phyloP scores from a whole-genome alignment of 1,284 basidiomycete species.

The Cryptococcus sp. region DNA sequence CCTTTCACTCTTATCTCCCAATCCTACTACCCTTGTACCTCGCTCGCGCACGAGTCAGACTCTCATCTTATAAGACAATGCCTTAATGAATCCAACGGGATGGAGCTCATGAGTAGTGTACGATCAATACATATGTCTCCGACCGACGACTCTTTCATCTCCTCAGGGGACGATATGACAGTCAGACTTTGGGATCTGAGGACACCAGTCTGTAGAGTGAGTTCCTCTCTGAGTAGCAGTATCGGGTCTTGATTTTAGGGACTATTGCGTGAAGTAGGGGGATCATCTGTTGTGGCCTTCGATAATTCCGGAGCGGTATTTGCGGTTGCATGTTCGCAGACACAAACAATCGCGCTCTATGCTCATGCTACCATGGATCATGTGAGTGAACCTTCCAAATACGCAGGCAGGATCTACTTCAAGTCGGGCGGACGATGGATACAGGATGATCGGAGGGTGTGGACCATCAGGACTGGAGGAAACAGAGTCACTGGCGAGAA shows the following conservation, averaged over 20 bases:
- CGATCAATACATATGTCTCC: conserved; percentile 89
- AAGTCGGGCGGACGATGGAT: too few relatives aligned
- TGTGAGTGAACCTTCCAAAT: conserved; percentile 26
- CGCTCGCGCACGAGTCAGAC: background rate
- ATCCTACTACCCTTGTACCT: too few relatives aligned
- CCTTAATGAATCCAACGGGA: background rate
- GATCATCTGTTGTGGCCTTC: conserved; percentile 78
- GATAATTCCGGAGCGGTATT: conserved; percentile 87
- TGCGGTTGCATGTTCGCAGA: conserved; percentile 83
- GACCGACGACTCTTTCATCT: conserved; percentile 91
- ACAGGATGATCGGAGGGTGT: too few relatives aligned
- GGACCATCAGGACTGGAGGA: too few relatives aligned
- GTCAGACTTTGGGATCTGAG: conserved; percentile 97
- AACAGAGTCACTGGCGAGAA: background rate
- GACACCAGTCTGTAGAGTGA: conserved; percentile 62
- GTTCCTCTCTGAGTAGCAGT: conserved; percentile 44
- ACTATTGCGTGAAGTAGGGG: conserved; percentile 52
- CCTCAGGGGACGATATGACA: conserved; percentile 86
- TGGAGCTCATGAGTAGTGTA: conserved; percentile 53
- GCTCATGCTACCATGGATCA: conserved; percentile 86
- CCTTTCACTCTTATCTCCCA: background rate
- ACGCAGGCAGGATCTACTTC: background rate
- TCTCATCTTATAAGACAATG: background rate
- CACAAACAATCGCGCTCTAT: conserved; percentile 75
- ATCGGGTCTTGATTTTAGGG: conserved; percentile 37